phyloP scores from a whole-genome alignment of 805 yeast genomes.

The Dipodascus albidus region DNA sequence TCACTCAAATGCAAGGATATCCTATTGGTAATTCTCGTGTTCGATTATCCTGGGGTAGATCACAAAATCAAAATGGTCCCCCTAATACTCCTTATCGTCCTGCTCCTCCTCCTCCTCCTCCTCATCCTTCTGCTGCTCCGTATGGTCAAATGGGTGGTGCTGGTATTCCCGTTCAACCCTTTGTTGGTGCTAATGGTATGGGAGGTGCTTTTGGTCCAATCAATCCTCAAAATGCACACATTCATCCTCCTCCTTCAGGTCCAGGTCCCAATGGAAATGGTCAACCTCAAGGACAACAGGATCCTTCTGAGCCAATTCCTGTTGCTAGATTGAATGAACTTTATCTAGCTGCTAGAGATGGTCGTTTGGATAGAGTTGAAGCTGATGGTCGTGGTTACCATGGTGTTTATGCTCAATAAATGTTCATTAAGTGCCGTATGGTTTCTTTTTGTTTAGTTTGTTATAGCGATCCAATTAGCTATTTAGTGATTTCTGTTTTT shows the following conservation, averaged over 20 bases:
- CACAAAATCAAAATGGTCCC: slow-evolving; percentile 24
- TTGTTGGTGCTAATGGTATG: slow-evolving; percentile 13
- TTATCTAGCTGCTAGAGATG: slow-evolving; percentile 45
- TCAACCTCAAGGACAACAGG: slow-evolving; percentile 12
- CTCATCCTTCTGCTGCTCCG: slow-evolving; percentile 24
- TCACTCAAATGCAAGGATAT: slow-evolving; percentile 79
- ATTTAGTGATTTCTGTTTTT: not conserved
- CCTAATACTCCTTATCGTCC: slow-evolving; percentile 23
- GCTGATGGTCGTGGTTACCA: slow-evolving; percentile 33
- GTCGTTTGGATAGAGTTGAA: slow-evolving; percentile 42
- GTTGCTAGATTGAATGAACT: slow-evolving; percentile 39
- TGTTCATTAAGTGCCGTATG: not conserved
- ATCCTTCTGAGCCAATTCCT: slow-evolving; percentile 27
- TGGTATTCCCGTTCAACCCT: slow-evolving; percentile 24
- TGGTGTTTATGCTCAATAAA: slow-evolving; percentile 31
- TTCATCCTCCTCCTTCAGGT: slow-evolving; percentile 12
- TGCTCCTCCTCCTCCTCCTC: slow-evolving; percentile 25
- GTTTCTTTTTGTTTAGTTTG: not conserved
- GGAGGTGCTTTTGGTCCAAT: slow-evolving; percentile 25
- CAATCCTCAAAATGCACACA: slow-evolving; percentile 18
- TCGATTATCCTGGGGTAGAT: slow-evolving; percentile 81
- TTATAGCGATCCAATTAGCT: not conserved
- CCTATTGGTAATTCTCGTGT: slow-evolving; percentile 77
- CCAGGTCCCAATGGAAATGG: slow-evolving; percentile 5
- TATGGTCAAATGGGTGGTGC: slow-evolving; percentile 14